Evolutionary conservation across 306 rosid genomes (phyloP), one percentile per base, ranked within the genome.

Genomic region (Luffa acutangula): DNA sequence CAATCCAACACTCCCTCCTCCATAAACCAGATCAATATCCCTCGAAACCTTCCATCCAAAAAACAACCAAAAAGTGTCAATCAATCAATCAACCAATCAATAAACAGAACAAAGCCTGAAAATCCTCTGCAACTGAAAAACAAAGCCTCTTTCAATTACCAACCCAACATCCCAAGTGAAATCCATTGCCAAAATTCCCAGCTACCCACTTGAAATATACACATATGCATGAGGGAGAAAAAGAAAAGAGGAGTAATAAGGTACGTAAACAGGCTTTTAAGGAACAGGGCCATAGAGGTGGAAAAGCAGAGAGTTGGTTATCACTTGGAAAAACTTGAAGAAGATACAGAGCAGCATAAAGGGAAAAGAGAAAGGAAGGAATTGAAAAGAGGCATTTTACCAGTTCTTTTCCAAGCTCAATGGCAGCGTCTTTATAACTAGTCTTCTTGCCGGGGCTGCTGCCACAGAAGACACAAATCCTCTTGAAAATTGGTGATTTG

Each of bases 1-100:
- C 88, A 94, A 85, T 59, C 98, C 98, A 81, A 94, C 86, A 87
- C 98, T 94, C 17, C 98, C 98, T 80, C 98, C 98, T 81, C 98
- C 98, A 80, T 94, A 94, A 74, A 94, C 98, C 80, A 94, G 84
- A 87, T 94, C 98, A 85, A 94, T 94, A 84, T 94, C 85, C 83
- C 92, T 91, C 41, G 92, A 86, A 78, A 94, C 98, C 98, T 94
- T 69, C 83, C 15, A 4, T 58, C 7, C 80, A 78, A 82, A 77
- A 49, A 25, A 21, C 33, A 13, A 42, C 42, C 18, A 4, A 11
- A 39, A 37, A 39, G 9, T 67, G 17, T 62, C 69, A 62, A 12
- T 62, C 39, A 62, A 33, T 25, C 31, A 25, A 25, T 62, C 69
- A 62, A 12, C 33, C 39, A 62, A 33, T 25, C 31, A n/a, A 59